Evolutionary conservation across 495 filamentous ascomycete species (phyloP).

Genomic region (Penicillium canescens): DNA sequence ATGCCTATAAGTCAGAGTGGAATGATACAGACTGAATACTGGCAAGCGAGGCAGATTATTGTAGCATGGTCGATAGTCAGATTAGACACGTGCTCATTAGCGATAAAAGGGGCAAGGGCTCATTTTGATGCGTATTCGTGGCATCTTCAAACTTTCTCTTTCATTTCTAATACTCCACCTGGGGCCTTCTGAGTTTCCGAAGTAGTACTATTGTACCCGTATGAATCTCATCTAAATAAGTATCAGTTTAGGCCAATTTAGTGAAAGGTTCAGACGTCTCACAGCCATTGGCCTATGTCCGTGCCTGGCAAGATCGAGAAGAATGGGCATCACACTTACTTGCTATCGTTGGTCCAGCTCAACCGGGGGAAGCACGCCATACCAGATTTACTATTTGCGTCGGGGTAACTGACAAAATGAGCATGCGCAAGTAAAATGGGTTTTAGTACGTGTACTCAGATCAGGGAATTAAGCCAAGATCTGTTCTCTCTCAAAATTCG

Average conservation of each 20-base stretch:
- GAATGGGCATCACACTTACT: neutral
- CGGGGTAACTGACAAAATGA: slow-evolving; percentile 1
- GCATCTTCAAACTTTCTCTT: neutral
- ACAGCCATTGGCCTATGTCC: neutral
- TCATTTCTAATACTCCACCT: neutral
- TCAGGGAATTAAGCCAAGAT: neutral
- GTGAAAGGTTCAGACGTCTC: neutral
- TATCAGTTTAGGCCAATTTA: neutral
- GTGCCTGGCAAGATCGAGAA: slow-evolving; percentile 2
- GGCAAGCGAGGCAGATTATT: slow-evolving; percentile 1
- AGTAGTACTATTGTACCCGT: neutral
- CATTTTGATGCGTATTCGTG: neutral
- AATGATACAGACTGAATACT: slow-evolving; percentile 1
- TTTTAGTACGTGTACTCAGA: slow-evolving; percentile 1
- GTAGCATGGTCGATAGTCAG: slow-evolving; percentile 1
- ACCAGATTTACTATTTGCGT: neutral
- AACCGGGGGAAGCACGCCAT: slow-evolving; percentile 2
- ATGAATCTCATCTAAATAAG: neutral
- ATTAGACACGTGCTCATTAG: slow-evolving; percentile 1
- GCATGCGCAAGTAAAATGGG: neutral
- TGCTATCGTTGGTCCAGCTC: slow-evolving; percentile 2
- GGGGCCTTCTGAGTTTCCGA: neutral
- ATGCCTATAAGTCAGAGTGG: slow-evolving; percentile 4
- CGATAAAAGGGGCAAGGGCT: neutral
- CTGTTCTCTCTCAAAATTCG: neutral